Percentiles rank a stretch among this genome's conserved stretches.
Evolutionary conservation across 495 filamentous ascomycete species (phyloP).

Genomic region (Lineolata rhizophorae): DNA sequence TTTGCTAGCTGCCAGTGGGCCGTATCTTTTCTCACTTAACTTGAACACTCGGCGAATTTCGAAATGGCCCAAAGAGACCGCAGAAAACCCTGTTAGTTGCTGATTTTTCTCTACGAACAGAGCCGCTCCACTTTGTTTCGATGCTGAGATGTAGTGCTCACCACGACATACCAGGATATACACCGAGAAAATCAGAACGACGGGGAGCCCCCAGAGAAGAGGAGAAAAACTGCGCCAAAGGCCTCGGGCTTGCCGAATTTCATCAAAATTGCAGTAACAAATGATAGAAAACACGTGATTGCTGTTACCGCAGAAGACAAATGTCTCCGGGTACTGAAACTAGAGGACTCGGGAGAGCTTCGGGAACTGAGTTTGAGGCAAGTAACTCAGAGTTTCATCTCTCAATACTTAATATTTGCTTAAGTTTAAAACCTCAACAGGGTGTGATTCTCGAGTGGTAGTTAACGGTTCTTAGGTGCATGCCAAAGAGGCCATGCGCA

Average conservation of each 20-base stretch:
- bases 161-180: no score
- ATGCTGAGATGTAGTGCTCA: no score
- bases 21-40: not conserved
- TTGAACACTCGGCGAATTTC: not conserved
- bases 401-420: not conserved
- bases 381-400: slow-evolving; percentile 4
- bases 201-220: slow-evolving; percentile 28
- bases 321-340: slow-evolving; percentile 56
- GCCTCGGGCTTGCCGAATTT: slow-evolving; percentile 9
- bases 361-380: slow-evolving; percentile 53
- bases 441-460: slow-evolving; percentile 1
- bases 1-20: not conserved
- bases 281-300: slow-evolving; percentile 42
- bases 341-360: slow-evolving; percentile 36
- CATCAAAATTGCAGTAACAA: slow-evolving; percentile 23
- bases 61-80: not conserved
- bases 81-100: not conserved
- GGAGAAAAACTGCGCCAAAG: slow-evolving; percentile 22
- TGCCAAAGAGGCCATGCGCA: slow-evolving; percentile 75
- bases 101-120: no score
- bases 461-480: slow-evolving; percentile 27
- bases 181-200: no score
- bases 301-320: slow-evolving; percentile 80
- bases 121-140: no score
- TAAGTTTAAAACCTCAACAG: not conserved